phyloP scores from a whole-genome alignment of 768 basidiomycete genomes.

The Amanita exitialis region DNA sequence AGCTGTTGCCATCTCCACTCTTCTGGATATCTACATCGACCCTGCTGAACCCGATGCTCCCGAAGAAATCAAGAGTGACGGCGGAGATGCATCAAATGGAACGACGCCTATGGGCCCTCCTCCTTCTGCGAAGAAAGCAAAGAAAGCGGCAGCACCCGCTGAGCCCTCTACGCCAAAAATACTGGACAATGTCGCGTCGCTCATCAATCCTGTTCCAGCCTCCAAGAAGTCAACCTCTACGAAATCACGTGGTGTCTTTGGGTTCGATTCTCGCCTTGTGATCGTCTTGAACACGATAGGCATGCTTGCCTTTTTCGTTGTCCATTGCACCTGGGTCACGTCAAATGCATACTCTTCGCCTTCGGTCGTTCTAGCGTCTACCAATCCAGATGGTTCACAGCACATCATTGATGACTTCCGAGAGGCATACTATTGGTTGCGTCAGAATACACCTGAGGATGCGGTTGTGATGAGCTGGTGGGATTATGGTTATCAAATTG shows the following conservation, averaged over 20 bases:
- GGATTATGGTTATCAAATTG: constrained; percentile 99
- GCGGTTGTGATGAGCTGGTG: constrained; percentile 99
- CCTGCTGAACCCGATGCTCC: constrained; percentile 52
- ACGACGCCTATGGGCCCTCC: constrained; percentile 17
- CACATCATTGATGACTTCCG: constrained; percentile 99
- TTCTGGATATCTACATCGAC: constrained; percentile 88
- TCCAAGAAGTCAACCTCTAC: constrained; percentile 21
- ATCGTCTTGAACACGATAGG: constrained; percentile 67
- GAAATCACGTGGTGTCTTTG: constrained; percentile 60
- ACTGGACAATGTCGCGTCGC: constrained; percentile 31
- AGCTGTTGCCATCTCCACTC: constrained; percentile 81
- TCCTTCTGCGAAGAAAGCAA: constrained; percentile 46
- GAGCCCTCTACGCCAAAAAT: constrained; percentile 21
- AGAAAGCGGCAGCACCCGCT: constrained; percentile 35
- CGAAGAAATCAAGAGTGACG: constrained; percentile 22
- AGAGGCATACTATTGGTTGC: constrained; percentile 98
- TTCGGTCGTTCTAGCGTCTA: constrained; percentile 86
- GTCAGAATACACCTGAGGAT: constrained; percentile 88
- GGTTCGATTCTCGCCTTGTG: constrained; percentile 70
- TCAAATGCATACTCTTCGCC: constrained; percentile 94
- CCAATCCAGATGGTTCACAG: constrained; percentile 72
- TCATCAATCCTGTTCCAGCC: constrained; percentile 17
- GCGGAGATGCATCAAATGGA: constrained; percentile 14
- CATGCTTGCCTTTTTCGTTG: constrained; percentile 83
- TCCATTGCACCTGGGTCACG: constrained; percentile 97